These are phyloP conservation scores for Vicia sativa DNA, from an alignment of 306 rosid genomes.

Conservation along the genomic window DNA sequence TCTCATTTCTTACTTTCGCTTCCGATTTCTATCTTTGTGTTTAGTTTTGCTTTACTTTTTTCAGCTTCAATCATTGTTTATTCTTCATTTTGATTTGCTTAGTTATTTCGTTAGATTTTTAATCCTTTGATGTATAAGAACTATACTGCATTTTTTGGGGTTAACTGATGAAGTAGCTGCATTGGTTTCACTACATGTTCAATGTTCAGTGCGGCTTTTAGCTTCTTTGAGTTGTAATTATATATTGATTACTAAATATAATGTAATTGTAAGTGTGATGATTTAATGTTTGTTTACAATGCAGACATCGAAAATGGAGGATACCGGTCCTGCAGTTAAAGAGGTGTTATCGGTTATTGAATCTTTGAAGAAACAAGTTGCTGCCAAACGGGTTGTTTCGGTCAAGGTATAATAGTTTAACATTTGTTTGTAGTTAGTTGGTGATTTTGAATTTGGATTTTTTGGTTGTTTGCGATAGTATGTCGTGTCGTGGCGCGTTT, in stretches of 20 bases:
- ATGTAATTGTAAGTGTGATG: neutral
- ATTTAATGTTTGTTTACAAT: conserved; percentile 20
- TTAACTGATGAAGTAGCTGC: conserved; percentile 39
- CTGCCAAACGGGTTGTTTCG: conserved; percentile 54
- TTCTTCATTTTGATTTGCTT: neutral
- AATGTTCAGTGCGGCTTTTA: no score
- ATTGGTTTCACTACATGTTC: conserved; percentile 27
- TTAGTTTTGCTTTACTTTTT: conserved; percentile 4
- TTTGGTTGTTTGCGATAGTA: conserved; percentile 1
- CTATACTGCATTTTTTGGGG: neutral
- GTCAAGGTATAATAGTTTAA: conserved; percentile 58
- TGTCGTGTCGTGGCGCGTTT: neutral
- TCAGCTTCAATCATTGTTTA: conserved; percentile 30
- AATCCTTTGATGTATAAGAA: conserved; percentile 10
- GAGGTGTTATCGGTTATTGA: conserved; percentile 70
- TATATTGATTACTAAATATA: neutral
- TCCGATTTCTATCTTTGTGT: conserved; percentile 1
- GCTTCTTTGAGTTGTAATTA: no score
- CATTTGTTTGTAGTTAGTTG: conserved; percentile 19
- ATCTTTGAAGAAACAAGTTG: conserved; percentile 77
- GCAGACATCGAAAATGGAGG: conserved; percentile 53
- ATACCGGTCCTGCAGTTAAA: conserved; percentile 40
- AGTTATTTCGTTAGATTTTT: neutral
- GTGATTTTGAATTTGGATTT: conserved; percentile 24
- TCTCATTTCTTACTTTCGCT: neutral